Percentiles rank a stretch among this genome's conserved stretches.
Conservation (phyloP, 1,284 basidiomycete genomes). For the Boletus subluridellus region DNA sequence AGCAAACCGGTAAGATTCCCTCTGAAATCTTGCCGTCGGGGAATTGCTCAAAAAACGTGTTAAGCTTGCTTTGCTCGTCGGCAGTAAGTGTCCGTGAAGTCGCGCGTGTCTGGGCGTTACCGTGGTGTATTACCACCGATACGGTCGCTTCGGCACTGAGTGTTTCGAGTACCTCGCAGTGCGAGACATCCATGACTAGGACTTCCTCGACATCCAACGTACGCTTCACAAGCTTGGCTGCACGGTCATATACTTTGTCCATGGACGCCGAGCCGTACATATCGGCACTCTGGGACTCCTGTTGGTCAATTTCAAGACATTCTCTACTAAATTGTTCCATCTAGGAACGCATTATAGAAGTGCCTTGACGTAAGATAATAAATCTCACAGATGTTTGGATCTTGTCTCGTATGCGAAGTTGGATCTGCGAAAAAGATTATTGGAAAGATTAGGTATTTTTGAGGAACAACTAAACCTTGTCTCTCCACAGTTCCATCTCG, state of each 20-base stretch:
- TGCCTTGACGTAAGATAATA: not conserved
- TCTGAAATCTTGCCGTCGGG: slow-evolving; percentile 86
- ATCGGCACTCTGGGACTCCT: slow-evolving; percentile 35
- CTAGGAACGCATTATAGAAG: slow-evolving; percentile 32
- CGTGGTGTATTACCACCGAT: slow-evolving; percentile 57
- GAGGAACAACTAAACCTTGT: slow-evolving; percentile 61
- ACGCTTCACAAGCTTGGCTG: slow-evolving; percentile 82
- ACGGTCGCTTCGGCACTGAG: slow-evolving; percentile 63
- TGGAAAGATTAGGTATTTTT: not conserved
- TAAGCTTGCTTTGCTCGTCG: slow-evolving; percentile 71
- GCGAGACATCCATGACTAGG: slow-evolving; percentile 87
- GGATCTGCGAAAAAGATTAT: slow-evolving; percentile 53
- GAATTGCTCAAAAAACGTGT: slow-evolving; percentile 71
- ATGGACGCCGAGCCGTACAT: slow-evolving; percentile 54
- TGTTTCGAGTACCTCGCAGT: slow-evolving; percentile 84
- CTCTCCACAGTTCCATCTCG: slow-evolving; percentile 92
- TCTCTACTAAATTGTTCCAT: slow-evolving; percentile 96
- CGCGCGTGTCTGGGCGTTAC: slow-evolving; percentile 33
- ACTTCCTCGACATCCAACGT: slow-evolving; percentile 92
- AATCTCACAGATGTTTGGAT: slow-evolving; percentile 79
- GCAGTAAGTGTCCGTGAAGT: slow-evolving; percentile 53
- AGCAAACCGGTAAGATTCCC: slow-evolving; percentile 72
- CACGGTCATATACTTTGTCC: slow-evolving; percentile 84
- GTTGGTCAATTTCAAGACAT: slow-evolving; percentile 86
- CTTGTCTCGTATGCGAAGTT: slow-evolving; percentile 84